These are phyloP conservation scores for Macrophomina phaseolina DNA, from an alignment of 2,329 filamentous ascomycete species.

Conservation along the genomic window DNA sequence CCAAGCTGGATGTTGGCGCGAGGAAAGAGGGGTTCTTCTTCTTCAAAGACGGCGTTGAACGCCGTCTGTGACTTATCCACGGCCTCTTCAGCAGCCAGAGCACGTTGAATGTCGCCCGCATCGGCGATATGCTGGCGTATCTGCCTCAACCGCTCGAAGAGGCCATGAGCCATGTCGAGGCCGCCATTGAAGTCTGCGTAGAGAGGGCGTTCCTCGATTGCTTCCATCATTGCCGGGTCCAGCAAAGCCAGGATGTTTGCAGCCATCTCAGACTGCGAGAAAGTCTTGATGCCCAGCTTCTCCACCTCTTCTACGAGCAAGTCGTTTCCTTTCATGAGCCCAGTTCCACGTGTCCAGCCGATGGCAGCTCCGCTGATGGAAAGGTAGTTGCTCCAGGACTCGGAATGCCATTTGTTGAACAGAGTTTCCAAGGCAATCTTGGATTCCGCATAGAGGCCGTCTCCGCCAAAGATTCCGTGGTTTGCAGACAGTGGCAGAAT, in stretches of 20 bases:
- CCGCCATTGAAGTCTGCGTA: slow-evolving; percentile 49
- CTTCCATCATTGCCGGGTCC: slow-evolving; percentile 36
- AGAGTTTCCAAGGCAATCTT: slow-evolving; percentile 96
- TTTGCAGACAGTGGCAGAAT: slow-evolving; percentile 96
- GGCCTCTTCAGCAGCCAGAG: slow-evolving; percentile 27
- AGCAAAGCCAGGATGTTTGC: slow-evolving; percentile 47
- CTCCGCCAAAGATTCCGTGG: slow-evolving; percentile 97
- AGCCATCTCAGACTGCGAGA: slow-evolving; percentile 51
- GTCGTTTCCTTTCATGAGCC: slow-evolving; percentile 52
- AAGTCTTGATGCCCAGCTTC: slow-evolving; percentile 46
- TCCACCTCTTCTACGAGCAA: slow-evolving; percentile 47
- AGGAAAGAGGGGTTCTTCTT: slow-evolving; percentile 1
- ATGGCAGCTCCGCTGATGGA: slow-evolving; percentile 98
- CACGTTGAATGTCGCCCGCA: slow-evolving; percentile 27
- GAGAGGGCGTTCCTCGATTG: slow-evolving; percentile 44
- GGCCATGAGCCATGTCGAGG: slow-evolving; percentile 35
- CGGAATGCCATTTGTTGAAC: slow-evolving; percentile 98
- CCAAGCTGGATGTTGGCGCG: slow-evolving; percentile 26
- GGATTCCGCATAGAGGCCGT: slow-evolving; percentile 97
- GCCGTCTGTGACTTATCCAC: slow-evolving; percentile 19
- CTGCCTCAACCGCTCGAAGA: slow-evolving; percentile 29
- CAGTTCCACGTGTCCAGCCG: slow-evolving; percentile 89
- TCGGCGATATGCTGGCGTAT: slow-evolving; percentile 30
- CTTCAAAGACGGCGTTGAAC: background rate
- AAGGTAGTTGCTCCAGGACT: slow-evolving; percentile 96